Evolutionary conservation across 371 early-diverging fungal species (phyloP).

Genomic region (Zychaea mexicana): DNA sequence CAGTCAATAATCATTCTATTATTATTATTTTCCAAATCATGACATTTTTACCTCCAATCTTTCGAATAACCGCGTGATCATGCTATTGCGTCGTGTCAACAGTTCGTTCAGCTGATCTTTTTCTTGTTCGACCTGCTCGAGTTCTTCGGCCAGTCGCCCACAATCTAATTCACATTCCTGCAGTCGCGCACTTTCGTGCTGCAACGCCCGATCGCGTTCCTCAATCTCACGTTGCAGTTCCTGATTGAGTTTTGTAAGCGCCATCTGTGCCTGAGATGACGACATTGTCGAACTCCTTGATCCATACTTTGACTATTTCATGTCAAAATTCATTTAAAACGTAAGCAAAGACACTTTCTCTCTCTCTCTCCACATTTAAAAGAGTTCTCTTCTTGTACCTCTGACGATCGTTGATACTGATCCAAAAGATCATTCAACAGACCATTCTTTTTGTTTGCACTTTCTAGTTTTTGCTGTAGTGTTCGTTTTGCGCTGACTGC

Average conservation of each 20-base stretch:
- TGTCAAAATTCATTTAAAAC: background rate
- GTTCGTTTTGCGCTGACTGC: conserved; percentile 17
- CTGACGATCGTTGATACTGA: conserved; percentile 15
- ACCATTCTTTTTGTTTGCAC: conserved; percentile 19
- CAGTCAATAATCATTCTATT: background rate
- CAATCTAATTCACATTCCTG: conserved; percentile 5
- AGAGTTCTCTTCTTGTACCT: background rate
- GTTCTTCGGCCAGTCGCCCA: conserved; percentile 8
- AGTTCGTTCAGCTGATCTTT: conserved; percentile 12
- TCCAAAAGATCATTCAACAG: conserved; percentile 21
- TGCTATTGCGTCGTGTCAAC: conserved; percentile 20
- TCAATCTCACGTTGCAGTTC: conserved; percentile 29
- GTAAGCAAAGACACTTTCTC: background rate
- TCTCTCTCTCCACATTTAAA: background rate
- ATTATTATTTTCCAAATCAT: background rate
- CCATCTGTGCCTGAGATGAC: conserved; percentile 9
- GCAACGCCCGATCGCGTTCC: conserved; percentile 19
- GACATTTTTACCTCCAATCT: conserved; percentile 28
- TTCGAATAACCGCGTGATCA: conserved; percentile 27
- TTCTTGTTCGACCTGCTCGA: conserved; percentile 8
- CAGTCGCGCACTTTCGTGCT: conserved; percentile 11
- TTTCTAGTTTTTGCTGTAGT: conserved; percentile 26
- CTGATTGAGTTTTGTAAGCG: conserved; percentile 25
- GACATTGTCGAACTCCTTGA: too few relatives aligned
- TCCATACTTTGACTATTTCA: background rate